These are phyloP conservation scores for Capniomyces stellatus DNA, from an alignment of 371 early-diverging fungal genomes.

Conservation along the genomic window DNA sequence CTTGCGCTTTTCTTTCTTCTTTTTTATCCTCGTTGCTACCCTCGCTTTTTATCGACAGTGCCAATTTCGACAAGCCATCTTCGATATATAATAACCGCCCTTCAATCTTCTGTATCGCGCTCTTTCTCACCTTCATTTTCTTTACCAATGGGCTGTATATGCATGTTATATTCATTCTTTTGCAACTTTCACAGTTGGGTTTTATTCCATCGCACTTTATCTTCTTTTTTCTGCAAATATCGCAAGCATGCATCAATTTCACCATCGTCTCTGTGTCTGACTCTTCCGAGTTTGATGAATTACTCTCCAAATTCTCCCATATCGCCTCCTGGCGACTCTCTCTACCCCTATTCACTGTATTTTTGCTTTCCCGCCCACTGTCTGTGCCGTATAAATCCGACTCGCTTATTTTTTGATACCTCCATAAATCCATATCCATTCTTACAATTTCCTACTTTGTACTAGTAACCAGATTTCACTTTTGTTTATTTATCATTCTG, in stretches of 20 bases:
- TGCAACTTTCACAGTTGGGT: constrained; percentile 24
- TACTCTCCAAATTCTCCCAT: too few relatives aligned
- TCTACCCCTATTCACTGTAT: too few relatives aligned
- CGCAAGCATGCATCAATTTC: constrained; percentile 19
- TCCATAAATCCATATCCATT: too few relatives aligned
- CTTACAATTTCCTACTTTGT: too few relatives aligned
- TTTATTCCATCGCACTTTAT: constrained; percentile 26
- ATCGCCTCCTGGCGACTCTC: too few relatives aligned
- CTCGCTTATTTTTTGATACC: too few relatives aligned
- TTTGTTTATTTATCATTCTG: too few relatives aligned
- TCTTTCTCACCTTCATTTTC: constrained; percentile 26
- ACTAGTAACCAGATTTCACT: too few relatives aligned
- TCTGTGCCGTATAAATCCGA: too few relatives aligned
- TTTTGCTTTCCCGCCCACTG: too few relatives aligned
- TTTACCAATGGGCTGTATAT: constrained; percentile 26
- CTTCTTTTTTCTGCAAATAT: constrained; percentile 24
- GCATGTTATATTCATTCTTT: constrained; percentile 21
- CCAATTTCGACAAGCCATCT: constrained; percentile 12
- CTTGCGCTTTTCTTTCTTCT: background rate
- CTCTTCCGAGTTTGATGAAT: background rate
- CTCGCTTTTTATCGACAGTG: constrained; percentile 10
- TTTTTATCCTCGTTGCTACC: background rate
- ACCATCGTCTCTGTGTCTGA: constrained; percentile 4
- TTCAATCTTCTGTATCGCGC: constrained; percentile 25
- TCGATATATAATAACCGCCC: constrained; percentile 25